Conservation (phyloP, 1,284 basidiomycete genomes). For the Ganoderma leucocontextum region DNA sequence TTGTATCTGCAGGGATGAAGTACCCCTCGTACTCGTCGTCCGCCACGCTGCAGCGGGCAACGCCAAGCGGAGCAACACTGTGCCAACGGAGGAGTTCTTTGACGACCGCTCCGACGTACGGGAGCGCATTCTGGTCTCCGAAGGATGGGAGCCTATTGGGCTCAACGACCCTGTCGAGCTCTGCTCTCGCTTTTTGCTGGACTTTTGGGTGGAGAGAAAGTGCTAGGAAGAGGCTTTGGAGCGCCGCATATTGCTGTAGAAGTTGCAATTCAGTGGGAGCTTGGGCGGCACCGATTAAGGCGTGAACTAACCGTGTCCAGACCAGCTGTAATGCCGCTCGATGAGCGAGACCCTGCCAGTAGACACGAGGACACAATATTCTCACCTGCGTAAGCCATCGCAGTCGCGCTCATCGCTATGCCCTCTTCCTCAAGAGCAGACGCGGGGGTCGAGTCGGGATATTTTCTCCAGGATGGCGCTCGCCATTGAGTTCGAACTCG, state of each 20-base stretch:
- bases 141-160: conserved; percentile 37
- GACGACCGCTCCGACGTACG: conserved; percentile 40
- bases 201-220: conserved; percentile 39
- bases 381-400: conserved; percentile 15
- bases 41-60: conserved; percentile 23
- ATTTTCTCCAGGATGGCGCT: conserved; percentile 11
- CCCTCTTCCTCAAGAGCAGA: conserved; percentile 16
- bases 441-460: neutral
- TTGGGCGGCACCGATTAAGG: neutral
- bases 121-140: conserved; percentile 35
- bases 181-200: conserved; percentile 38
- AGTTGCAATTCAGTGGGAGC: neutral
- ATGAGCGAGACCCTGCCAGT: neutral
- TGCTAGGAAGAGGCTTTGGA: conserved; percentile 36
- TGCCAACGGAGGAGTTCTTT: conserved; percentile 39
- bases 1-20: conserved; percentile 32
- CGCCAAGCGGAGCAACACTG: conserved; percentile 26
- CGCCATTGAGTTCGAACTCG: neutral
- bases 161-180: conserved; percentile 39
- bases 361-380: neutral
- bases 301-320: conserved; percentile 28
- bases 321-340: conserved; percentile 16
- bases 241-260: conserved; percentile 33
- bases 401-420: conserved; percentile 7
- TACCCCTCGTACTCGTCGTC: conserved; percentile 35